A percentile compares a stretch with the other conserved stretches of the same genome.
phyloP scores from a whole-genome alignment of 148 eudicot species.

The Silene latifolia region DNA sequence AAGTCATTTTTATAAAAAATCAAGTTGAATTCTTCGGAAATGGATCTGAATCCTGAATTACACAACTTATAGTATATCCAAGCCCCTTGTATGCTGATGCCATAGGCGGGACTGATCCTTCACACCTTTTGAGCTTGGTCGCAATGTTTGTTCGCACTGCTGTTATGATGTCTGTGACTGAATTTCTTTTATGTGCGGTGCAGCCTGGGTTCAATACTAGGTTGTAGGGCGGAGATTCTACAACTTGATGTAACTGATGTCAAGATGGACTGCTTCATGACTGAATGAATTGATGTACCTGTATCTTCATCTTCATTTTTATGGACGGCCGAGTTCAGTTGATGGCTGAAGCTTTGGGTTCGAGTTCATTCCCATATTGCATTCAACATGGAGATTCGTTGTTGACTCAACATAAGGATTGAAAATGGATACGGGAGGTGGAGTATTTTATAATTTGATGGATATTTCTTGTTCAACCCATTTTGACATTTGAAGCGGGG shows the following conservation, averaged over 20 bases:
- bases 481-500: neutral
- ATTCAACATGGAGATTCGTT: neutral
- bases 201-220: conserved; percentile 85
- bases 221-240: conserved; percentile 87
- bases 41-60: neutral
- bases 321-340: neutral
- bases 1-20: too few species aligned
- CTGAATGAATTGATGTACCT: conserved; percentile 10
- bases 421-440: neutral
- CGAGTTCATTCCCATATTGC: neutral
- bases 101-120: neutral
- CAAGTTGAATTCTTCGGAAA: neutral
- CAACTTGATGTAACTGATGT: conserved; percentile 94
- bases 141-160: too few species aligned
- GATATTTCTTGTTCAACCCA: neutral
- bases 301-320: neutral
- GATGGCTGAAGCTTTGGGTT: neutral
- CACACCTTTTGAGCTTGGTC: neutral
- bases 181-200: conserved; percentile 7
- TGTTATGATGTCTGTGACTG: neutral
- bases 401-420: neutral
- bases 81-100: neutral
- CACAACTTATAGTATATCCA: neutral
- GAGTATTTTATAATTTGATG: neutral
- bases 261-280: conserved; percentile 82